Base-by-base conservation (phyloP, 2,329 filamentous ascomycete species). In the Lecanosticta acicola region DNA sequence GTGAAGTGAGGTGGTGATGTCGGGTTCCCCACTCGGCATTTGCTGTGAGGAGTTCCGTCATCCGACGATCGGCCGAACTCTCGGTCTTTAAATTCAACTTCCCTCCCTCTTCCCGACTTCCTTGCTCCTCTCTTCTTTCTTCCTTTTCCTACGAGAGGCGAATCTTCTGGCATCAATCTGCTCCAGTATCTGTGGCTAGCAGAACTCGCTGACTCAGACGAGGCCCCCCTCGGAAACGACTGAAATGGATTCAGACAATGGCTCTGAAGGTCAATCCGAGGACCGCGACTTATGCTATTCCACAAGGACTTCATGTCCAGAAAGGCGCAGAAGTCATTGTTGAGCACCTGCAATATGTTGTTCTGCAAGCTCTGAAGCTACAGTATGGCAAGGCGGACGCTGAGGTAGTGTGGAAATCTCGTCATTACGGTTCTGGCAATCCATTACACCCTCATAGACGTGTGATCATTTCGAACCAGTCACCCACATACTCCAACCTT, bases 321-420 rank as follows among this genome's bases (percentile, higher is more conserved):
- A 68, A 65, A 43, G 76, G 76, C 0, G 75, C 76, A 0, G 76
- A 79, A 59, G 76, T 72, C 3, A 67, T 79, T n/a, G 73, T 79
- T 1, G 73, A 76, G 42, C 74, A 73, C 57, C 59, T 79, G 37
- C 61, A 68, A 17, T 44, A 35, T 21, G 46, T 49, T 19, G 46
- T 54, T 1, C 52, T 49, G 16, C 43, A 43, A 14, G 29, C 52
- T 1, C 33, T 54, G 39, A 41, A 49, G 32, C 19, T 17, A 2
- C 49, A 54, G 11, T 54, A 49, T 39, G 49, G 49, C 24, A 29
- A 29, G 11, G 5, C 24, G 7, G 24, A 29, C 5, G 24, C 24
- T 11, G 11, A 29, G 11, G n/a, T n/a, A n/a, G n/a, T n/a, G n/a
- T n/a, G n/a, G n/a, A n/a, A n/a, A n/a, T n/a, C n/a, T n/a, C n/a